Evolutionary conservation across 2,329 filamentous ascomycete genomes (phyloP), one percentile per base, ranked within the genome.

Genomic region (Pseudodiploospora longispora): DNA sequence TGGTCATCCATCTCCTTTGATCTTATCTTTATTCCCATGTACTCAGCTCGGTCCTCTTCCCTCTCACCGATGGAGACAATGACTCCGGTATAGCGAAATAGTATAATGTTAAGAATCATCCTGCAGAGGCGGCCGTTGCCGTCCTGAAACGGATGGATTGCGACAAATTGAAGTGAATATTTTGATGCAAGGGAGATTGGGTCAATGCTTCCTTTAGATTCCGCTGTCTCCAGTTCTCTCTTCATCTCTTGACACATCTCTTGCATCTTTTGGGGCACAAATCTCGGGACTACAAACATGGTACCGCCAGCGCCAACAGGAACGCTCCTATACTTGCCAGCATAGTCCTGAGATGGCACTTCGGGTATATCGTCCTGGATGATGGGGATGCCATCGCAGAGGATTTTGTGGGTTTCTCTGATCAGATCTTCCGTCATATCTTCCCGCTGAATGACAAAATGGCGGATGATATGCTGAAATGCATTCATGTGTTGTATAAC

Each of bases 91-190:
- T 60, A 64, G 1, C 60, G 62, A 1, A 63, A 44, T 0, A 67
- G 43, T 0, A 70, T 54, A 0, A 54, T 55, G 10, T 68, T 69
- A 0, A 68, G 52, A 2, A 70, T 54, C 8, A 69, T 52, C 0
- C 63, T 55, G 33, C 62, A 66, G 48, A 60, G 56, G 2, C 64
- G 47, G 0, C 64, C 64, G 29, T 69, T 70, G 0, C 64, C 65
- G 28, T 68, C 64, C 8, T 55, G 53, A 27, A 69, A 69, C 0
- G 63, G 66, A 7, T 69, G 63, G 2, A 68, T 67, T 6, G 55
- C 54, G 8, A 67, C 58, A 30, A 68, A 62, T 3, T 50, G 38
- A 2, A 57, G 42, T 0, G 56, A 56, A 10, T 45, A 42, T n/a
- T 40, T 61, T 0, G 58, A 36, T 0, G 56, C 59, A 1, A 62